Percentiles rank a stretch among this genome's conserved stretches.
Evolutionary conservation across 495 filamentous ascomycete species (phyloP).

Genomic region (Penicillium argentinense): DNA sequence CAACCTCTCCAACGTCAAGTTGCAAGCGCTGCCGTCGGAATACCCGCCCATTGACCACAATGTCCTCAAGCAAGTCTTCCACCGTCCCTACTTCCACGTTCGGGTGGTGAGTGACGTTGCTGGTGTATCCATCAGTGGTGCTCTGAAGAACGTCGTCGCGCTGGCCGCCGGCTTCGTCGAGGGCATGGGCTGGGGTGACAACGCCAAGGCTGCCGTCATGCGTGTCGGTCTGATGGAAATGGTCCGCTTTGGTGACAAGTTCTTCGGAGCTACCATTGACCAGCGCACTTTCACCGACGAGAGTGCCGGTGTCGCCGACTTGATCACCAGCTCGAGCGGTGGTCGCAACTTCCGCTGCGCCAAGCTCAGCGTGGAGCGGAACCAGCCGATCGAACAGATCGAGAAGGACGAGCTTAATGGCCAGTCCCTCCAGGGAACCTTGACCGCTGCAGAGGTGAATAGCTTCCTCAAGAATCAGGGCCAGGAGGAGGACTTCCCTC

Average conservation of each 20-base stretch:
- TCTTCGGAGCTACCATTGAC: slow-evolving; percentile 79
- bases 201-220: slow-evolving; percentile 96
- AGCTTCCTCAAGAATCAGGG: slow-evolving; percentile 76
- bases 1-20: slow-evolving; percentile 58
- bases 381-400: slow-evolving; percentile 78
- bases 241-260: slow-evolving; percentile 89
- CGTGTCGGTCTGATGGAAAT: slow-evolving; percentile 91
- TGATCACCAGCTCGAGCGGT: slow-evolving; percentile 89
- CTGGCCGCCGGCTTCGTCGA: slow-evolving; percentile 94
- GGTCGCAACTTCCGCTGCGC: slow-evolving; percentile 95
- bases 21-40: slow-evolving; percentile 71
- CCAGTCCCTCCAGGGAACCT: slow-evolving; percentile 93
- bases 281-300: slow-evolving; percentile 91
- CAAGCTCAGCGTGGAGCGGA: slow-evolving; percentile 79
- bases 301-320: slow-evolving; percentile 91
- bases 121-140: slow-evolving; percentile 91
- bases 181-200: slow-evolving; percentile 95
- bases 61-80: slow-evolving; percentile 80
- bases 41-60: slow-evolving; percentile 82
- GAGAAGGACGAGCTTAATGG: slow-evolving; percentile 91
- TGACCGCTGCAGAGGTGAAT: slow-evolving; percentile 88
- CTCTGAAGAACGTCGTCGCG: slow-evolving; percentile 96
- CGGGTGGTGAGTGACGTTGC: slow-evolving; percentile 89
- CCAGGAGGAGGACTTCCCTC: slow-evolving; percentile 79
- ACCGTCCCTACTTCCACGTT: slow-evolving; percentile 97